These are phyloP conservation scores for Stagonosporopsis tanaceti DNA, from an alignment of 2,329 filamentous ascomycete genomes.

Conservation along the genomic window DNA sequence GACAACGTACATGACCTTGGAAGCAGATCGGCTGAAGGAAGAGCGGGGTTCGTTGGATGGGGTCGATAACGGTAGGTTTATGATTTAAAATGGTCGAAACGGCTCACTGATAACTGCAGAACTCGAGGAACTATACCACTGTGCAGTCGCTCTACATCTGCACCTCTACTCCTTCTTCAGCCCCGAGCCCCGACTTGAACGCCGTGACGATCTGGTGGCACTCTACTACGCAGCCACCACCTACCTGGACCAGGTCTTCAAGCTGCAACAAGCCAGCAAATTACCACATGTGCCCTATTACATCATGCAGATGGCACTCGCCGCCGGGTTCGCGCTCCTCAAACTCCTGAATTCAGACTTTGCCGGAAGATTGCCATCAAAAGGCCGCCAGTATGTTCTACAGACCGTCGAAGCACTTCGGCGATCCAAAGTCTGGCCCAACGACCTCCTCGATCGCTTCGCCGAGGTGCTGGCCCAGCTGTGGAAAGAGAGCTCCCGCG, in stretches of 20 bases:
- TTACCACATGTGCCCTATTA: conserved; percentile 76
- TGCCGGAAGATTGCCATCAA: conserved; percentile 67
- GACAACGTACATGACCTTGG: conserved; percentile 46
- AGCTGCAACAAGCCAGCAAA: conserved; percentile 63
- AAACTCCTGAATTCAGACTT: conserved; percentile 82
- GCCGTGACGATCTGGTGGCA: conserved; percentile 72
- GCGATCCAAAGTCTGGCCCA: conserved; percentile 76
- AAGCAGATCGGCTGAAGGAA: conserved; percentile 47
- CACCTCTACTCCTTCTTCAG: conserved; percentile 84
- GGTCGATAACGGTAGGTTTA: conserved; percentile 41
- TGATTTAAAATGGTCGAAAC: background rate
- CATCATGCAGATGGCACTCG: conserved; percentile 86
- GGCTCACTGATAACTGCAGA: conserved; percentile 56
- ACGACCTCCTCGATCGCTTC: conserved; percentile 80
- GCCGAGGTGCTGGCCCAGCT: conserved; percentile 88
- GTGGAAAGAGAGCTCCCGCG: conserved; percentile 69
- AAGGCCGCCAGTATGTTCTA: conserved; percentile 74
- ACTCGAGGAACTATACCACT: conserved; percentile 68
- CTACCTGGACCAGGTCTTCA: conserved; percentile 69
- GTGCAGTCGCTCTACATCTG: conserved; percentile 77
- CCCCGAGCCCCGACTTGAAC: conserved; percentile 69
- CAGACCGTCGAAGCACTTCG: conserved; percentile 74
- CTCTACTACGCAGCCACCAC: conserved; percentile 75
- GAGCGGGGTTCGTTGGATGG: conserved; percentile 46
- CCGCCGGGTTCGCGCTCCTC: conserved; percentile 77